These are phyloP conservation scores for Nemophila menziesii DNA, from an alignment of 257 asterid species.

Conservation along the genomic window DNA sequence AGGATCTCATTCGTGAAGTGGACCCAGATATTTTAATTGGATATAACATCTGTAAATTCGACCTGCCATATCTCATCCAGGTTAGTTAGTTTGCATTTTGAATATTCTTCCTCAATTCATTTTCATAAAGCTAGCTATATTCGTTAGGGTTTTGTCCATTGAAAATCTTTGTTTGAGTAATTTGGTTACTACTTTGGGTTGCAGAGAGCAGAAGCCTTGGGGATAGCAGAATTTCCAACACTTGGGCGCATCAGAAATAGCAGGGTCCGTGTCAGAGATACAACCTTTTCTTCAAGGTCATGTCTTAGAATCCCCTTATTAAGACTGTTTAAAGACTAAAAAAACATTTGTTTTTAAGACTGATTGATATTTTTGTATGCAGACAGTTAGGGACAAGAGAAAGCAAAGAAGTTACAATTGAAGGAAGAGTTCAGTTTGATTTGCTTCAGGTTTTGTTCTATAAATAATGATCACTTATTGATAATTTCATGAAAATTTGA, in stretches of 20 bases:
- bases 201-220: constrained; percentile 87
- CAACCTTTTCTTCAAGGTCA: constrained; percentile 90
- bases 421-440: constrained; percentile 98
- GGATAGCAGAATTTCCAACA: constrained; percentile 78
- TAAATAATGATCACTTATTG: constrained; percentile 1
- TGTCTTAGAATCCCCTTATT: constrained; percentile 1
- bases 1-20: constrained; percentile 89
- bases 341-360: constrained; percentile 3
- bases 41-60: constrained; percentile 95
- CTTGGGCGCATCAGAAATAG: constrained; percentile 91
- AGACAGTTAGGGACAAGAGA: constrained; percentile 93
- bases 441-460: constrained; percentile 61
- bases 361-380: constrained; percentile 29
- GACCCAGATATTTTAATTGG: constrained; percentile 98
- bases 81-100: constrained; percentile 20
- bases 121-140: not conserved
- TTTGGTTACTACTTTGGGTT: constrained; percentile 8
- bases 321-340: not conserved
- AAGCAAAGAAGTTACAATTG: constrained; percentile 87
- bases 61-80: constrained; percentile 96
- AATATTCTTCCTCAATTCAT: not conserved
- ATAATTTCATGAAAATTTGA: not conserved
- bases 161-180: constrained; percentile 3
- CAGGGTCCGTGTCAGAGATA: constrained; percentile 76
- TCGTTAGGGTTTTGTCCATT: not conserved